A percentile compares a stretch with the other conserved stretches of the same genome.
These are phyloP conservation scores for Suillus luteus DNA, from an alignment of 768 basidiomycete species.

Conservation along the genomic window DNA sequence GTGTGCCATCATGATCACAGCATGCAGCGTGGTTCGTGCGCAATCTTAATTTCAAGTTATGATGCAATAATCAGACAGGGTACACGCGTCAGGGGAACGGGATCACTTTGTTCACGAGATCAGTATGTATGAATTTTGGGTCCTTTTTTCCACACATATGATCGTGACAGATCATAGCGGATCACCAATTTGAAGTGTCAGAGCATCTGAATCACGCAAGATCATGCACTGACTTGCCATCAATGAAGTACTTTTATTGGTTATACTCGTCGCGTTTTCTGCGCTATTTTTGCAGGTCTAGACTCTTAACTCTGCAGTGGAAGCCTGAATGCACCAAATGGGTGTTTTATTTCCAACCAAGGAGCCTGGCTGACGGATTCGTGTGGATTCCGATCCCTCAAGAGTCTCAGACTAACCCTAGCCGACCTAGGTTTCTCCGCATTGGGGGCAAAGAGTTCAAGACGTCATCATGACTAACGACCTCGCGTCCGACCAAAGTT, in stretches of 20 bases:
- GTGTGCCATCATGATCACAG: background rate
- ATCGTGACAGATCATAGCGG: background rate
- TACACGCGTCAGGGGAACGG: background rate
- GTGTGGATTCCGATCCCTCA: background rate
- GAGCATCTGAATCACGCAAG: background rate
- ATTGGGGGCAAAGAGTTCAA: background rate
- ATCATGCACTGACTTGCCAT: background rate
- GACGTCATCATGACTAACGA: background rate
- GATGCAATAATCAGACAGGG: background rate
- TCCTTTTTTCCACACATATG: background rate
- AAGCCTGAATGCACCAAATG: background rate
- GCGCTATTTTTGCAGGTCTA: background rate
- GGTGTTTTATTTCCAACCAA: background rate
- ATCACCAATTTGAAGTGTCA: background rate
- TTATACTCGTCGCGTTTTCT: background rate
- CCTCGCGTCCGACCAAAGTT: background rate
- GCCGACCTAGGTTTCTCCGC: background rate
- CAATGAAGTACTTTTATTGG: background rate
- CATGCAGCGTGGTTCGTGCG: slow-evolving; percentile 1
- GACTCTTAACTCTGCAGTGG: background rate
- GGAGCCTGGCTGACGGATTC: background rate
- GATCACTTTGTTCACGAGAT: background rate
- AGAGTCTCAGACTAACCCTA: background rate
- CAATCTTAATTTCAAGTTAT: background rate
- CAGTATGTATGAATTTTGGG: background rate